Evolutionary conservation across 2,329 filamentous ascomycete species (phyloP).

Genomic region (Diaporthe longicolla): DNA sequence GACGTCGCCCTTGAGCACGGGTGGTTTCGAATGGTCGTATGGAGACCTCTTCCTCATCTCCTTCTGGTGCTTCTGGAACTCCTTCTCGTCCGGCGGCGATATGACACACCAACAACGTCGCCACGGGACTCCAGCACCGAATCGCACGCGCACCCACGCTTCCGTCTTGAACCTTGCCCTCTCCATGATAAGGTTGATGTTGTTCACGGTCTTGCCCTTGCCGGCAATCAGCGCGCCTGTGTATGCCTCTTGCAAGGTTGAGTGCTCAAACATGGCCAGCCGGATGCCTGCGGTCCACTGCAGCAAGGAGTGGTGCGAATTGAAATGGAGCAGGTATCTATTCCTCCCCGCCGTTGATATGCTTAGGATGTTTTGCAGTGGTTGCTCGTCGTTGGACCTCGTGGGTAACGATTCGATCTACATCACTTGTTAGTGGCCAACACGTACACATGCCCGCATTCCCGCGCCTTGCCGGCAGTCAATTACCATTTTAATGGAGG

Average conservation of each 20-base stretch:
- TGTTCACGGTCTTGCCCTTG: constrained; percentile 90
- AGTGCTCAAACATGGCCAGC: constrained; percentile 93
- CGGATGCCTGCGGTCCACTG: constrained; percentile 98
- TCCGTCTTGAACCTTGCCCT: constrained; percentile 82
- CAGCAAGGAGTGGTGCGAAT: constrained; percentile 90
- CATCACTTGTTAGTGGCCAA: constrained; percentile 43
- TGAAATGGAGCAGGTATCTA: constrained; percentile 95
- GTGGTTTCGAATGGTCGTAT: constrained; percentile 80
- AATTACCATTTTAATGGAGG: constrained; percentile 95
- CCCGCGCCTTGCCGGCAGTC: neutral
- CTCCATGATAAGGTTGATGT: constrained; percentile 91
- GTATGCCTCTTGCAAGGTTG: constrained; percentile 94
- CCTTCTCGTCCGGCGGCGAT: constrained; percentile 92
- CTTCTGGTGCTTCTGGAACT: constrained; percentile 87
- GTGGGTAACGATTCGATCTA: constrained; percentile 93
- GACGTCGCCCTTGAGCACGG: constrained; percentile 86
- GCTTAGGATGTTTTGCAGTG: constrained; percentile 93
- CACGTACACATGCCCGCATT: neutral
- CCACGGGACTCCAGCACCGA: constrained; percentile 97
- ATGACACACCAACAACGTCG: constrained; percentile 97
- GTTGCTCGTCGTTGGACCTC: constrained; percentile 80
- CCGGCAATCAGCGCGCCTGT: constrained; percentile 95
- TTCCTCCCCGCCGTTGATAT: constrained; percentile 97
- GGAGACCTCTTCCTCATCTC: constrained; percentile 83
- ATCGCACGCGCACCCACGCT: constrained; percentile 95